Percentiles rank a stretch among this genome's conserved stretches.
phyloP scores from a whole-genome alignment of 805 yeast species.

The Blastobotrys peoriensis region DNA sequence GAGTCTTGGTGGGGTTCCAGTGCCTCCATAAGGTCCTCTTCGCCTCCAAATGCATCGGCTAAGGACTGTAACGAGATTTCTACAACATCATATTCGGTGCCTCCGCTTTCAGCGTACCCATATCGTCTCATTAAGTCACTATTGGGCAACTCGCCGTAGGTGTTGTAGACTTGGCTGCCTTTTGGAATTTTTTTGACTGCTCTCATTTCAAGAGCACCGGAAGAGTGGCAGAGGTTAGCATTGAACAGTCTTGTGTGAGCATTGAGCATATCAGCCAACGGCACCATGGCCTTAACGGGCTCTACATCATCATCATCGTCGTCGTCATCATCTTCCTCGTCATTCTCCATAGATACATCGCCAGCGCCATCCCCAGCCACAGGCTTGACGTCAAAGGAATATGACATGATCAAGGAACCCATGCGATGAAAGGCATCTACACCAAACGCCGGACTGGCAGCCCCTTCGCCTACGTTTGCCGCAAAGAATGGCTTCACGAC shows the following conservation, averaged over 20 bases:
- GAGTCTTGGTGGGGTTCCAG: constrained; percentile 21
- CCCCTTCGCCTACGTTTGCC: constrained; percentile 5
- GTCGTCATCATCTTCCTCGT: constrained; percentile 33
- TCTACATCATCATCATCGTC: constrained; percentile 32
- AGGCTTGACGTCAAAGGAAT: constrained; percentile 75
- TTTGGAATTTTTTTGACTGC: constrained; percentile 52
- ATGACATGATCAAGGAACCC: constrained; percentile 81
- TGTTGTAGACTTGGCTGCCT: constrained; percentile 78
- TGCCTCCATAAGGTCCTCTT: constrained; percentile 12
- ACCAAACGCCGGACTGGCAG: constrained; percentile 5
- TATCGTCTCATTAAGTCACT: constrained; percentile 85
- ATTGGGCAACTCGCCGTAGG: constrained; percentile 87
- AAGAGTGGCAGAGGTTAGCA: constrained; percentile 56
- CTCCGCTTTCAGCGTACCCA: constrained; percentile 77
- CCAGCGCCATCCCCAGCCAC: constrained; percentile 22
- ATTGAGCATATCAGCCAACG: constrained; percentile 85
- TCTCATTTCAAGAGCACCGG: constrained; percentile 56
- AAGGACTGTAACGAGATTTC: constrained; percentile 53
- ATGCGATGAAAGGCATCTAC: constrained; percentile 59
- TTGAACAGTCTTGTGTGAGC: constrained; percentile 75
- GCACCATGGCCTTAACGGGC: constrained; percentile 76
- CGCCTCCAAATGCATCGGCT: constrained; percentile 27
- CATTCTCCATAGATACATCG: constrained; percentile 17
- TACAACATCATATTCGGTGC: constrained; percentile 73
- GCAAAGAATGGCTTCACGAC: constrained; percentile 40